Conservation (phyloP, 1,284 basidiomycete species). For the Fomitopsis schrenkii region DNA sequence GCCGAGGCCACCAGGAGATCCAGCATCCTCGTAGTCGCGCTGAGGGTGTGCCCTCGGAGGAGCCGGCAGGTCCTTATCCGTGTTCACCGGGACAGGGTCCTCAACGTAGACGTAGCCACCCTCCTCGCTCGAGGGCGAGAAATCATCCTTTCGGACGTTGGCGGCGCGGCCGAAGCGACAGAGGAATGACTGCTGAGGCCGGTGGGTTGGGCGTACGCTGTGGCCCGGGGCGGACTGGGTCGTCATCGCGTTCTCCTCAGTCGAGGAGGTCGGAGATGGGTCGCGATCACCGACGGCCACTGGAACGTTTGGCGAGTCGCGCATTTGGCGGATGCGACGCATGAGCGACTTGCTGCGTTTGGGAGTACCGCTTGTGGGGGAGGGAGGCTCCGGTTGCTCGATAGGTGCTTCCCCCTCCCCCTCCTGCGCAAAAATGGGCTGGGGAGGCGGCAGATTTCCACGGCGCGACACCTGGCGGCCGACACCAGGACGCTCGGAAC, state of each 20-base stretch:
- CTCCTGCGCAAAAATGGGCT: conserved; percentile 70
- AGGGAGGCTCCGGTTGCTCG: conserved; percentile 29
- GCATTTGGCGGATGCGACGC: conserved; percentile 81
- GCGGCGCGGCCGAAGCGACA: conserved; percentile 55
- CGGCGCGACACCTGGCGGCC: conserved; percentile 23
- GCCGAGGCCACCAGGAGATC: conserved; percentile 43
- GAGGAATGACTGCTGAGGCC: conserved; percentile 66
- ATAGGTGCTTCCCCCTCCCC: conserved; percentile 33
- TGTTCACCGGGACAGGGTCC: conserved; percentile 31
- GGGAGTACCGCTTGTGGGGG: conserved; percentile 34
- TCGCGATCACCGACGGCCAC: conserved; percentile 42
- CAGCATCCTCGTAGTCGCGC: conserved; percentile 43
- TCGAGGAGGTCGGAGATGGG: conserved; percentile 44
- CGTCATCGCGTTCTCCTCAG: conserved; percentile 30
- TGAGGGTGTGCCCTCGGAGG: conserved; percentile 30
- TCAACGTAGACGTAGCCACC: conserved; percentile 63
- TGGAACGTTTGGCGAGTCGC: conserved; percentile 78
- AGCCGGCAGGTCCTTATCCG: conserved; percentile 65
- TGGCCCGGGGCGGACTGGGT: conserved; percentile 9
- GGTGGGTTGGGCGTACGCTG: conserved; percentile 53
- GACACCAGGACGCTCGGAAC: conserved; percentile 20
- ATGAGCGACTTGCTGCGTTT: conserved; percentile 78
- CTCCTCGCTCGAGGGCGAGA: conserved; percentile 45
- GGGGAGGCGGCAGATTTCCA: conserved; percentile 63
- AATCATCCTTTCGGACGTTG: conserved; percentile 16